Percentiles rank a stretch among this genome's conserved stretches.
Evolutionary conservation across 164 flowering plant genomes (phyloP).

Genomic region (Echeveria elegans): DNA sequence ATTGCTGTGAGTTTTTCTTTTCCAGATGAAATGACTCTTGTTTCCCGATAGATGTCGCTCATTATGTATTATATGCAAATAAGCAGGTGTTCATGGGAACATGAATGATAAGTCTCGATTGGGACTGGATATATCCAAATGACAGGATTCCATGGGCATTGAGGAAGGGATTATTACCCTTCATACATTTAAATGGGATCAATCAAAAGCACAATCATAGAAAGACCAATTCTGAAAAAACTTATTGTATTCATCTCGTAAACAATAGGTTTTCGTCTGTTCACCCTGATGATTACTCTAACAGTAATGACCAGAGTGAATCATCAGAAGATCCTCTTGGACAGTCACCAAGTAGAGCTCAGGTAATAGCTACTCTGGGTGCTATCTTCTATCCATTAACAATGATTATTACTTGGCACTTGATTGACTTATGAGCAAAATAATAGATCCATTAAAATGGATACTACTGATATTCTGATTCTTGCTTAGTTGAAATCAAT

Average conservation of each 20-base stretch:
- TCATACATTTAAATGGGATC: not conserved
- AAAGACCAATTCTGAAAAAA: conserved; percentile 12
- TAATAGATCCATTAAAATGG: no score
- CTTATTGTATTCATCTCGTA: conserved; percentile 20
- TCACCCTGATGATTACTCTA: conserved; percentile 19
- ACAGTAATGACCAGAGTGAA: conserved; percentile 17
- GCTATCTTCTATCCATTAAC: no score
- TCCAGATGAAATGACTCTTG: no score
- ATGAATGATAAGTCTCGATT: not conserved
- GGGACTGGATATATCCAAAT: not conserved
- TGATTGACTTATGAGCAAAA: no score
- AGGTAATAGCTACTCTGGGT: no score
- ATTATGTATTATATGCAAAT: not conserved
- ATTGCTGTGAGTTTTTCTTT: no score
- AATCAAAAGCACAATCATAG: not conserved
- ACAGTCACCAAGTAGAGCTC: conserved; percentile 26
- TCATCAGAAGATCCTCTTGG: conserved; percentile 20
- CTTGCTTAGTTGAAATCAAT: conserved; percentile 48
- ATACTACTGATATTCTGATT: no score
- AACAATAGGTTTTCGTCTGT: conserved; percentile 27
- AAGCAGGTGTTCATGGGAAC: conserved; percentile 2
- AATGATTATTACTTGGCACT: not conserved
- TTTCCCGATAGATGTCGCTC: not conserved
- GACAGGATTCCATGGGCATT: not conserved
- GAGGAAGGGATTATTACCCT: not conserved